Evolutionary conservation across 768 basidiomycete species (phyloP), one percentile per base, ranked within the genome.

Genomic region (Serendipita sp.): DNA sequence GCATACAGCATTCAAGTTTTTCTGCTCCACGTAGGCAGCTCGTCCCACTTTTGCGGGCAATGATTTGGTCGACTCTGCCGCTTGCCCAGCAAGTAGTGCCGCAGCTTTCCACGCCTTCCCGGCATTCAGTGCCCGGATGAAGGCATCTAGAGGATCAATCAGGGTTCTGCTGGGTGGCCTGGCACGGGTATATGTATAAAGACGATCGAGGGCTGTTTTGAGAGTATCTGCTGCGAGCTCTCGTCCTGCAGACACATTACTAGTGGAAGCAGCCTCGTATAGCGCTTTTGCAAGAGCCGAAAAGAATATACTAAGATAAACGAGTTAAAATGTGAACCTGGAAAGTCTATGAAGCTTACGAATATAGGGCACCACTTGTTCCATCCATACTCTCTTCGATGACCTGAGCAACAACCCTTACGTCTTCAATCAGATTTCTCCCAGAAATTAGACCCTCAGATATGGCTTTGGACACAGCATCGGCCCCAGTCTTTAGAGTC

Each of bases 341-440:
- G 10, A 41, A 2, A 54, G 38, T 3, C 28, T 45, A 41, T 64
- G 58, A 3, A 10, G 81, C 88, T 65, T 68, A 91, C 89, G 92
- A 92, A 73, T 93, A 95, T 32, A 95, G 73, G 0, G 92, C 91
- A 2, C 92, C 92, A 68, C 86, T 89, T 3, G 92, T 94, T 38
- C 92, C 92, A 11, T 89, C 92, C 92, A 95, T 95, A 16, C 78
- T 77, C 68, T 89, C 85, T 72, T 92, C 89, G 2, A 86, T 85
- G 7, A 86, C 82, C 68, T 83, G 79, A 2, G 92, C 82, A 66
- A 94, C 82, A 2, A 78, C 76, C 48, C 88, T 80, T 66, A 89
- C 76, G 63, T 84, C 81, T 30, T 76, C 78, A 44, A 88, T 77
- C 56, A 91, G 78, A 68, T 92, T 82, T 10, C 76, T 72, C 3